phyloP scores from a whole-genome alignment of 2,329 filamentous ascomycete genomes.

The Fusarium globosum region DNA sequence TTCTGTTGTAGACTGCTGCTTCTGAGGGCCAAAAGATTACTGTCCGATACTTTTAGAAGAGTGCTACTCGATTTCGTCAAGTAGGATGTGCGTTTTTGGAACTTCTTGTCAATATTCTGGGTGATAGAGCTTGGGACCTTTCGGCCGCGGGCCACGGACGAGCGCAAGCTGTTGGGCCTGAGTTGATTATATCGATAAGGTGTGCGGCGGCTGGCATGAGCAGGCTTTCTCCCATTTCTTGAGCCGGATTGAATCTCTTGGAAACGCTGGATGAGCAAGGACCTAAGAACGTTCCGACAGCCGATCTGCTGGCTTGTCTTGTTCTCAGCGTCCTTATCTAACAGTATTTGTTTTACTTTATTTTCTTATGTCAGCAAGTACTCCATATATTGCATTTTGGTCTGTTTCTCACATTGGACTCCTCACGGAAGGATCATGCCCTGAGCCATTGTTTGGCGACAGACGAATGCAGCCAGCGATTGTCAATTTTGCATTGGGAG shows the following conservation, averaged over 20 bases:
- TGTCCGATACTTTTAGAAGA: conserved; percentile 57
- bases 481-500: conserved; percentile 34
- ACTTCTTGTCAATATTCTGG: conserved; percentile 52
- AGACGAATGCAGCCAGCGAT: conserved; percentile 32
- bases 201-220: conserved; percentile 15
- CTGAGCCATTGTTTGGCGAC: conserved; percentile 23
- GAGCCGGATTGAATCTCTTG: conserved; percentile 37
- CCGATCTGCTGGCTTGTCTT: conserved; percentile 33
- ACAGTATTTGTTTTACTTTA: conserved; percentile 24
- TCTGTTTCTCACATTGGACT: conserved; percentile 24
- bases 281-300: conserved; percentile 30
- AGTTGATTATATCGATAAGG: conserved; percentile 17
- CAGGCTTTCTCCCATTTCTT: conserved; percentile 36
- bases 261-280: conserved; percentile 33
- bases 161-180: conserved; percentile 26
- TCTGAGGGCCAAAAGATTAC: conserved; percentile 54
- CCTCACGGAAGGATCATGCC: conserved; percentile 17
- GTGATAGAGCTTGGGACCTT: conserved; percentile 38
- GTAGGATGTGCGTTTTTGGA: conserved; percentile 46
- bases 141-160: conserved; percentile 35
- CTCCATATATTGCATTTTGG: conserved; percentile 35
- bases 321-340: conserved; percentile 29
- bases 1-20: conserved; percentile 55
- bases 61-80: conserved; percentile 13
- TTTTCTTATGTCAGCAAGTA: conserved; percentile 39